phyloP scores from a whole-genome alignment of 1,284 basidiomycete species.

The Leccinum subatratum region DNA sequence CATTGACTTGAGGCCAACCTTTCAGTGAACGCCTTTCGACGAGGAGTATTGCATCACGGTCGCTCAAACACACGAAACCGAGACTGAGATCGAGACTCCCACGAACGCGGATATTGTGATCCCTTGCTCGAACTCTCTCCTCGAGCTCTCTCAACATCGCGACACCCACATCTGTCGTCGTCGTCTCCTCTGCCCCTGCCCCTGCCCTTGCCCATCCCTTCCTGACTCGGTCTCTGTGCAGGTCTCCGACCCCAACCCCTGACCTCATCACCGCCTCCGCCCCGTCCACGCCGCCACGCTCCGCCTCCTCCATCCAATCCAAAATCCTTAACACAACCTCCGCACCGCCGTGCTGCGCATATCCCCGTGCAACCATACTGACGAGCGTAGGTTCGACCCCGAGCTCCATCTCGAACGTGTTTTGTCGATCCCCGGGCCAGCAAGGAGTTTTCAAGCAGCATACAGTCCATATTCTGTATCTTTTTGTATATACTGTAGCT shows the following conservation, averaged over 20 bases:
- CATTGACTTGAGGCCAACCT: no score
- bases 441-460: no score
- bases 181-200: no score
- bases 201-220: not conserved
- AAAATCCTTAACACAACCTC: constrained; percentile 21
- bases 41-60: no score
- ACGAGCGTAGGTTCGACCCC: constrained; percentile 27
- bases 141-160: constrained; percentile 24
- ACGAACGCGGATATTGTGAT: not conserved
- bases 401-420: constrained; percentile 23
- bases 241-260: no score
- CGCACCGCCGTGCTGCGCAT: constrained; percentile 18
- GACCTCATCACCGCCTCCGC: no score
- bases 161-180: constrained; percentile 26
- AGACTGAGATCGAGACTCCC: not conserved
- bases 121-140: not conserved
- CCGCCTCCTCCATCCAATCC: constrained; percentile 18
- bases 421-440: no score
- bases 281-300: not conserved
- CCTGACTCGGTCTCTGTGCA: no score
- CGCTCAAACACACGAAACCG: not conserved
- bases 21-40: no score
- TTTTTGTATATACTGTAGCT: no score
- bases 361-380: constrained; percentile 24
- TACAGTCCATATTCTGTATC: no score